A percentile compares a stretch with the other conserved stretches of the same genome.
These are phyloP conservation scores for Aureobasidium zeae DNA, from an alignment of 2,329 filamentous ascomycete genomes.

Conservation along the genomic window DNA sequence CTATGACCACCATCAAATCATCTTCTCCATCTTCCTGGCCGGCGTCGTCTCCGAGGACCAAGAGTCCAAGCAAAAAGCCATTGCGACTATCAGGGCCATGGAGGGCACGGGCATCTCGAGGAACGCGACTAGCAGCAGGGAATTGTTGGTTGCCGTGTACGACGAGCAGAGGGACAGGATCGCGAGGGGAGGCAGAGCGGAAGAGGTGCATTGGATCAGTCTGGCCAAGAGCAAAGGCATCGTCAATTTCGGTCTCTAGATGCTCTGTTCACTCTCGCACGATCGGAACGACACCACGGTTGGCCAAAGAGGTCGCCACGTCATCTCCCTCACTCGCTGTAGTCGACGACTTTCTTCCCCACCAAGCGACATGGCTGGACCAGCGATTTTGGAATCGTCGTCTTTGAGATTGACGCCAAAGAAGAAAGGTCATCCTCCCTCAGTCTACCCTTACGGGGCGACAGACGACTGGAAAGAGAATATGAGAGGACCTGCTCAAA, in stretches of 20 bases:
- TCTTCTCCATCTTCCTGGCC: slow-evolving; percentile 48
- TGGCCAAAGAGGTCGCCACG: too few relatives aligned
- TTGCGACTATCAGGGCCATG: slow-evolving; percentile 41
- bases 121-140: slow-evolving; percentile 38
- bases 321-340: too few relatives aligned
- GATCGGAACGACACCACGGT: too few relatives aligned
- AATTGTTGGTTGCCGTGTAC: slow-evolving; percentile 40
- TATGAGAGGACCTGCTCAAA: too few relatives aligned
- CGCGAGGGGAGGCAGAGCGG: slow-evolving; percentile 31
- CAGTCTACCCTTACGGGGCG: too few relatives aligned
- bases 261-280: too few relatives aligned
- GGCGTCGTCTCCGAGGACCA: slow-evolving; percentile 37
- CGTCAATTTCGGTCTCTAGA: slow-evolving; percentile 45
- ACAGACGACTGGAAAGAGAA: too few relatives aligned
- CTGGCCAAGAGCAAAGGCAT: slow-evolving; percentile 39
- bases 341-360: too few relatives aligned
- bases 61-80: slow-evolving; percentile 37
- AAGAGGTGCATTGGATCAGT: slow-evolving; percentile 43
- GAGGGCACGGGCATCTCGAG: slow-evolving; percentile 41
- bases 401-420: too few relatives aligned
- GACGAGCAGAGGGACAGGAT: slow-evolving; percentile 39
- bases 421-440: too few relatives aligned
- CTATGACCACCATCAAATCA: slow-evolving; percentile 37
- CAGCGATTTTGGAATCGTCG: too few relatives aligned
- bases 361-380: too few relatives aligned